A percentile compares a stretch with the other conserved stretches of the same genome.
phyloP scores from a whole-genome alignment of 2,329 filamentous ascomycete genomes.

The Ophiocordyceps camponoti-floridani region DNA sequence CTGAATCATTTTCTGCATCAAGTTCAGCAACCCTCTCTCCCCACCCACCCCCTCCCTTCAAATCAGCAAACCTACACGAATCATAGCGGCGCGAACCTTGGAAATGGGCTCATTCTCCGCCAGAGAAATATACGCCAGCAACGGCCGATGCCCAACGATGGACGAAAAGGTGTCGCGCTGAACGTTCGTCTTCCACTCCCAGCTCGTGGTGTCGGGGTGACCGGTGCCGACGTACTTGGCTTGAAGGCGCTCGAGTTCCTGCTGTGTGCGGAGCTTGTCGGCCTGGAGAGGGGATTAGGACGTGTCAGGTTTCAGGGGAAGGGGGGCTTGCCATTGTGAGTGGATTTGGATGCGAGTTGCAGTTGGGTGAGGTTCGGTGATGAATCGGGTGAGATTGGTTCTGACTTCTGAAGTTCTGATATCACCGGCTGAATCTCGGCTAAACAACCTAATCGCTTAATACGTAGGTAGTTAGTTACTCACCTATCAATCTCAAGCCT shows the following conservation, averaged over 20 bases:
- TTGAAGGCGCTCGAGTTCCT: conserved; percentile 94
- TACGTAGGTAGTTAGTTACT: too few species aligned
- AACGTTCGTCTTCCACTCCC: conserved; percentile 95
- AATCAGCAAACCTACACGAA: conserved; percentile 38
- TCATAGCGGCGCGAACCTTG: conserved; percentile 61
- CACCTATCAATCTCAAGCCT: too few species aligned
- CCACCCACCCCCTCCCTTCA: neutral
- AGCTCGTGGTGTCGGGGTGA: conserved; percentile 89
- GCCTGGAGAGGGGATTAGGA: conserved; percentile 32
- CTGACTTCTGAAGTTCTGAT: too few species aligned
- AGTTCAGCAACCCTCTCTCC: too few species aligned
- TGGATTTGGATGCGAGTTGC: too few species aligned
- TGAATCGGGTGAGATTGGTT: too few species aligned
- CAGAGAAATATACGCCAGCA: conserved; percentile 77
- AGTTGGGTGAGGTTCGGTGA: too few species aligned
- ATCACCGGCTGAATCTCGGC: neutral
- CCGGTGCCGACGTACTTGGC: conserved; percentile 92
- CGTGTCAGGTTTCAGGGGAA: neutral
- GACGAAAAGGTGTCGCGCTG: conserved; percentile 81
- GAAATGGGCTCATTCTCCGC: conserved; percentile 73
- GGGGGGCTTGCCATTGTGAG: neutral
- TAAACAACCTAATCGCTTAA: too few species aligned
- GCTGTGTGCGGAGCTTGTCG: conserved; percentile 92
- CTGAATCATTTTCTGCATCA: conserved; percentile 45
- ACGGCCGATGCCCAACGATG: conserved; percentile 75